Percentiles rank a stretch among this genome's conserved stretches.
These are phyloP conservation scores for Pelargonium myrrhifolium DNA, from an alignment of 441 rosid species.

Conservation along the genomic window DNA sequence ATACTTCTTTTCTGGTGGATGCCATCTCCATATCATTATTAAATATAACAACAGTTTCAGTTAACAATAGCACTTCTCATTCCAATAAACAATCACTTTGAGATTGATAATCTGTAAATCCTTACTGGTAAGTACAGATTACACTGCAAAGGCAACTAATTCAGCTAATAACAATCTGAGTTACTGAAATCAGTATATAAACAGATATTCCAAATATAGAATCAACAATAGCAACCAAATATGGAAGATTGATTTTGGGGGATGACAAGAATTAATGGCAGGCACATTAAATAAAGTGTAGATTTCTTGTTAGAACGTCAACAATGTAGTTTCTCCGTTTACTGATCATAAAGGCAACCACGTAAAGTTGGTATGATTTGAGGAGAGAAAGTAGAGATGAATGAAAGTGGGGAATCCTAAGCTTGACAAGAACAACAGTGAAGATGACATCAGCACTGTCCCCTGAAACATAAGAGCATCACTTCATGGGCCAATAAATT, in stretches of 20 bases:
- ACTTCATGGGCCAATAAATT: slow-evolving; percentile 27
- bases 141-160: background rate
- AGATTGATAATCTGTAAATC: background rate
- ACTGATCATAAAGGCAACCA: too few species aligned
- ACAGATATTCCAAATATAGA: background rate
- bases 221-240: background rate
- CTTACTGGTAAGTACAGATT: too few species aligned
- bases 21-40: slow-evolving; percentile 4
- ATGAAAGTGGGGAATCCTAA: slow-evolving; percentile 47
- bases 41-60: background rate
- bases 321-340: slow-evolving; percentile 23
- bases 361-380: too few species aligned
- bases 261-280: slow-evolving; percentile 16
- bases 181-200: background rate
- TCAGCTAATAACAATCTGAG: background rate
- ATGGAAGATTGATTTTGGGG: slow-evolving; percentile 10
- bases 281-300: slow-evolving; percentile 13
- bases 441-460: slow-evolving; percentile 39
- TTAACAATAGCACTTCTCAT: background rate
- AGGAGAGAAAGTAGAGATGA: slow-evolving; percentile 11
- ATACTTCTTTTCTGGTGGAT: slow-evolving; percentile 10
- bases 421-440: slow-evolving; percentile 32
- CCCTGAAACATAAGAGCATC: slow-evolving; percentile 35
- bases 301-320: slow-evolving; percentile 21
- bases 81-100: background rate